Evolutionary conservation across 192 early-diverging fungal species (phyloP), one percentile per base, ranked within the genome.

Genomic region (Mortierella alpina): DNA sequence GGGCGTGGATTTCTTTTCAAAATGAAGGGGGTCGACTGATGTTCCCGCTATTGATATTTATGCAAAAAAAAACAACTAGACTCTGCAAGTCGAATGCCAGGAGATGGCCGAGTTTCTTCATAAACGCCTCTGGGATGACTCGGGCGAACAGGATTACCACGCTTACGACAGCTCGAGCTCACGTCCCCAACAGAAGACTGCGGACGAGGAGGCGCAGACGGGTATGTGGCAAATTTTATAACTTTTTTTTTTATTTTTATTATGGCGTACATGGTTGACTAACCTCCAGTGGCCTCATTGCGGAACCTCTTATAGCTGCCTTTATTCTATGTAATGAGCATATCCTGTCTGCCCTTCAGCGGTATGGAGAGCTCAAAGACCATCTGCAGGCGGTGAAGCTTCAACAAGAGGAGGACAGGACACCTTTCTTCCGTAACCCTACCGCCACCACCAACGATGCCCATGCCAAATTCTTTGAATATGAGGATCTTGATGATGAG

Each of bases 121-220:
- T 31, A 66, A 62, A 23, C 77, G 77, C 11, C 72, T 80, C 40
- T 80, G 77, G 77, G 48, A 80, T 14, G 70, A 72, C 31, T 79
- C 75, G 22, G 69, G 58, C 0, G 55, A 31, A 70, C 17, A 59
- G 14, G 41, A 47, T 0, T 70, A 65, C n/a, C 67, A 61, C 4
- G 11, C 54, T 6, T 71, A 54, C 7, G 51, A 70, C 11, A 70
- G 31, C 45, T 61, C 69, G 5, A 66, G 58, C 45, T 49, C 52
- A 40, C n/a, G 48, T 6, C 12, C 58, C 20, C 23, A 70, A 13
- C 49, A 48, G 7, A 79, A 79, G 44, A 70, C 68, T 55, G 58
- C 47, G 45, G 69, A 78, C 7, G 75, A 79, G 56, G 75, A 79
- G 22, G 69, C 75, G 6, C 75, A 79, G 51, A 79, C 67, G 55